A percentile compares a stretch with the other conserved stretches of the same genome.
Conservation (phyloP, 495 filamentous ascomycete genomes). For the Penicillium fimorum region DNA sequence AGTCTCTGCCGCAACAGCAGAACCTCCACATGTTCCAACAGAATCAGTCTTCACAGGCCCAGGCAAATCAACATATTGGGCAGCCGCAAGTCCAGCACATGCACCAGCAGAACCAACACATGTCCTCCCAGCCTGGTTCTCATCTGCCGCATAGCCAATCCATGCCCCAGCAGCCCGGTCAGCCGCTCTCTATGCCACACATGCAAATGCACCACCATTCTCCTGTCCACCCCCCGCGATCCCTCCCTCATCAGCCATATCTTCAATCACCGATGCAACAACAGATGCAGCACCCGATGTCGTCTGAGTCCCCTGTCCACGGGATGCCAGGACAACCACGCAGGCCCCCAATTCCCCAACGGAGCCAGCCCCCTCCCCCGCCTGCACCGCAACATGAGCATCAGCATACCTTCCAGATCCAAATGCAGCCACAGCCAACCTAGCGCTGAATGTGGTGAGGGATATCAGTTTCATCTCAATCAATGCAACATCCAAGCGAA, state of each 20-base stretch:
- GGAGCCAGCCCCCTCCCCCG: conserved; percentile 18
- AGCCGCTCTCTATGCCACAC: conserved; percentile 24
- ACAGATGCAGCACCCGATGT: conserved; percentile 19
- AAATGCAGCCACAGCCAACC: conserved; percentile 26
- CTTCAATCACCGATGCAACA: conserved; percentile 28
- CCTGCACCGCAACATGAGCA: conserved; percentile 32
- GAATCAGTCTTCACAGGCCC: conserved; percentile 11
- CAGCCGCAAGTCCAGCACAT: conserved; percentile 14
- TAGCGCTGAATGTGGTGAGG: background rate
- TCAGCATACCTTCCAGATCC: conserved; percentile 32
- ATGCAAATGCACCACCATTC: conserved; percentile 32
- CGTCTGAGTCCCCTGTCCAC: conserved; percentile 13
- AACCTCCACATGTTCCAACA: conserved; percentile 10
- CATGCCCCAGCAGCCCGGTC: conserved; percentile 20
- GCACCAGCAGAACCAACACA: conserved; percentile 18
- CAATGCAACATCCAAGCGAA: background rate
- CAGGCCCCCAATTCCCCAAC: conserved; percentile 14
- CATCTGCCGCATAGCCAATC: conserved; percentile 13
- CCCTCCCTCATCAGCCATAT: conserved; percentile 19
- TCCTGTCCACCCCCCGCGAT: conserved; percentile 17
- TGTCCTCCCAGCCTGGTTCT: conserved; percentile 14
- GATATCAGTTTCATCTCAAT: background rate
- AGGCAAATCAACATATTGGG: conserved; percentile 16
- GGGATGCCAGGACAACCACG: conserved; percentile 10
- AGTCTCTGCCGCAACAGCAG: conserved; percentile 10